Base-by-base conservation (phyloP, 441 rosid species). In the Populus hybrid region DNA sequence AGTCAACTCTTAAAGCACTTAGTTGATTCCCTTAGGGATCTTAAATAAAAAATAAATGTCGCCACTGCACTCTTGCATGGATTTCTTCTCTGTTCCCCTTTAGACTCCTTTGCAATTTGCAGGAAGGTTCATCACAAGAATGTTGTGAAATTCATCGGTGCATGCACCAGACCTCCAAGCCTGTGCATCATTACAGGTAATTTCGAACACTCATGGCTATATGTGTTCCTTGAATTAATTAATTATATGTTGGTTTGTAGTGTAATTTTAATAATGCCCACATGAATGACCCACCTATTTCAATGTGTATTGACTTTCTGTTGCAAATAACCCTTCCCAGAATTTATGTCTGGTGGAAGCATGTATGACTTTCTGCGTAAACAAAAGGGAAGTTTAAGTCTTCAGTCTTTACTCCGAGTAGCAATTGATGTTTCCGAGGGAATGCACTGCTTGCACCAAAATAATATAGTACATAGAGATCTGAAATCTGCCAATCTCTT, bases 301-400 rank as follows among this genome's bases (percentile, higher is more conserved):
- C 24, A 12, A 26, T 67, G 42, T 38, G 30, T 23, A 65, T 53
- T 63, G 57, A 34, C 78, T 73, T 40, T 64, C 35, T 67, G n/a
- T 67, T 10, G 19, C 73, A 18, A 74, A 21, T 74, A 21, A 80
- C 42, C 46, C 71, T 80, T 74, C 81, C 32, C 87, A 89, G 93
- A 91, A 78, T 89, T 79, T 80, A 87, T 91, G 91, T 76, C 88
- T 72, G 92, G 93, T 74, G 95, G 95, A 81, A 91, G 91, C 86
- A 80, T 91, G 69, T 87, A 85, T 79, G 90, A 89, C 88, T 77
- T 86, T 79, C 90, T 91, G 78, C 95, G 77, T 75, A 89, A 82
- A 78, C 92, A 85, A 78, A 86, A 88, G 79, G 82, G 78, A 72
- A 82, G 82, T 78, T 83, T 91, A 30, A 73, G 79, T 76, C 85